Evolutionary conservation across 148 eudicot genomes (phyloP).

Genomic region (Chenopodium formosanum): DNA sequence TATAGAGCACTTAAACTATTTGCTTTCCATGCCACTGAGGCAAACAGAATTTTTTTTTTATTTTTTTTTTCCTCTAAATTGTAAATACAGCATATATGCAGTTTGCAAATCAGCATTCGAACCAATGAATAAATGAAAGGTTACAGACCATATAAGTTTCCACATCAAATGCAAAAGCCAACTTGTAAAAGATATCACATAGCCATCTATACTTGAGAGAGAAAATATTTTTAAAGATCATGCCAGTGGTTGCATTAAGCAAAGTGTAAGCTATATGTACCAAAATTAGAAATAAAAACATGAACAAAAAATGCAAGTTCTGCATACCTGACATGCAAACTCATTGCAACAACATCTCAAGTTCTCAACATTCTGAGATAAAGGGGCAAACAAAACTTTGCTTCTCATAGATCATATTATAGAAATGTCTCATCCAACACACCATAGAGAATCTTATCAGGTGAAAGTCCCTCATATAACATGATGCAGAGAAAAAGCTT

Average conservation of each 20-base stretch:
- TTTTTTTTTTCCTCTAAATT: no score
- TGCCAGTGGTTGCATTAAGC: not conserved
- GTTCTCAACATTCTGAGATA: not conserved
- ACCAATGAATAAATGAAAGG: not conserved
- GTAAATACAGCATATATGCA: no score
- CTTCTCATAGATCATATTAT: conserved; percentile 26
- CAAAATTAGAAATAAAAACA: not conserved
- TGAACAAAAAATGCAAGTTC: not conserved
- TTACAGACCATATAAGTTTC: not conserved
- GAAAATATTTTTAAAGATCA: not conserved
- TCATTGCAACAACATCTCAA: not conserved
- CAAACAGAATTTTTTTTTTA: no score
- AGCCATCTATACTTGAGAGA: not conserved
- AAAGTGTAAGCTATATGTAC: not conserved
- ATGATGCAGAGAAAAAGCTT: conserved; percentile 60
- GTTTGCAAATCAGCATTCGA: not conserved
- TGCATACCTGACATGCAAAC: conserved; percentile 26
- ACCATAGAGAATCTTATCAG: conserved; percentile 48
- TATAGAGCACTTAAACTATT: no score
- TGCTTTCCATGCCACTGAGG: not conserved
- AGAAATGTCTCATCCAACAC: conserved; percentile 41
- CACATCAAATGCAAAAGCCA: not conserved
- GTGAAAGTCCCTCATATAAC: conserved; percentile 48
- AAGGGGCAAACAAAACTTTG: conserved; percentile 20
- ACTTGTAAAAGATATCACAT: not conserved